Conservation (phyloP, 108 stramenopile genomes). For the Nitzschia sp. region DNA sequence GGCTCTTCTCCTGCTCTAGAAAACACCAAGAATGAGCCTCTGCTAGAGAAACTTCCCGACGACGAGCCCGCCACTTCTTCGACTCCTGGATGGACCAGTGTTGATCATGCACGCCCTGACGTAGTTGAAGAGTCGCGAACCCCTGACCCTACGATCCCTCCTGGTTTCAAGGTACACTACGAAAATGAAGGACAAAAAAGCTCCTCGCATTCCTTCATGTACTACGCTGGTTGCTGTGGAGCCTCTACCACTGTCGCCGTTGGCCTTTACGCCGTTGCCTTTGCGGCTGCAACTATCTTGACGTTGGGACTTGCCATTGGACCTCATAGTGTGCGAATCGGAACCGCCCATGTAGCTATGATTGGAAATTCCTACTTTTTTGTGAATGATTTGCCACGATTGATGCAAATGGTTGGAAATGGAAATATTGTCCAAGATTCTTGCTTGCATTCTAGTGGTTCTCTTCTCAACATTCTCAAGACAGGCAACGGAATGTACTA, state of each 20-base stretch:
- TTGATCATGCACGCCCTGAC: background rate
- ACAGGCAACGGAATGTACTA: slow-evolving; percentile 62
- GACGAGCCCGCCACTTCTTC: slow-evolving; percentile 3
- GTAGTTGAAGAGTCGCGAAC: background rate
- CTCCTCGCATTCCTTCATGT: background rate
- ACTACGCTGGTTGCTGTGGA: slow-evolving; percentile 1
- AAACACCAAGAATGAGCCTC: background rate
- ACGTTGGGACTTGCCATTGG: slow-evolving; percentile 2
- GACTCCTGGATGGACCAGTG: slow-evolving; percentile 8
- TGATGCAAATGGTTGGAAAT: slow-evolving; percentile 33
- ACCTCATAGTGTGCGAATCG: background rate
- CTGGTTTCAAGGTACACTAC: background rate
- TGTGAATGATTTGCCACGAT: slow-evolving; percentile 58
- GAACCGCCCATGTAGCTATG: slow-evolving; percentile 41
- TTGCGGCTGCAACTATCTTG: background rate
- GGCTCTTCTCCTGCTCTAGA: background rate
- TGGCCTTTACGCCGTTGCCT: background rate
- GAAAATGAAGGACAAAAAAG: background rate
- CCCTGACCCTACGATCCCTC: slow-evolving; percentile 5
- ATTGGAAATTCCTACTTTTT: slow-evolving; percentile 54
- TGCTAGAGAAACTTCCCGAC: slow-evolving; percentile 4
- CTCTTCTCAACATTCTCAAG: slow-evolving; percentile 35
- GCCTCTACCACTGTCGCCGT: background rate
- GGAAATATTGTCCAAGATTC: slow-evolving; percentile 47
- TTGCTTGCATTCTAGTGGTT: slow-evolving; percentile 37